Conservation (phyloP, 176 grass and related monocot species). For the Coix lacrymajobi region DNA sequence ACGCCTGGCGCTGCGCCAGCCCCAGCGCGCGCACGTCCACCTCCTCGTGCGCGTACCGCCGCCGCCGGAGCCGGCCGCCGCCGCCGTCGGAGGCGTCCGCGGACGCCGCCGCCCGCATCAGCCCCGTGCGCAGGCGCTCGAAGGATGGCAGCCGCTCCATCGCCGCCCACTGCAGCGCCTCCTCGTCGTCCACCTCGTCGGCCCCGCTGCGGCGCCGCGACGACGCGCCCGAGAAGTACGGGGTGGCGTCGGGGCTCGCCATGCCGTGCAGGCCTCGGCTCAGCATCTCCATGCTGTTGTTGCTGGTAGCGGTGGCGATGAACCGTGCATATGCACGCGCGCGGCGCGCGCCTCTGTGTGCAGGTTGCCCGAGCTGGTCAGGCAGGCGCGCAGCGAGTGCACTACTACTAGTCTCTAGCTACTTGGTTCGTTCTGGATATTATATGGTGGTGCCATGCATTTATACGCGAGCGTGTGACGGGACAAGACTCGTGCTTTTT, state of each 20-base stretch:
- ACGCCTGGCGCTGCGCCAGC: constrained; percentile 45
- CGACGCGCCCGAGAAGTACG: constrained; percentile 36
- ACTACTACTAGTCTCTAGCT: no score
- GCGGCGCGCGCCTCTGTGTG: neutral
- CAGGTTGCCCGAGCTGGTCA: neutral
- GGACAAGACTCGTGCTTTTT: neutral
- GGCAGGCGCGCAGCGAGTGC: neutral
- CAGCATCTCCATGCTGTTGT: constrained; percentile 26
- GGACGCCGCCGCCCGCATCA: constrained; percentile 19
- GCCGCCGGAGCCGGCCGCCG: neutral
- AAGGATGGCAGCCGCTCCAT: constrained; percentile 77
- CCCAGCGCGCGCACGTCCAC: constrained; percentile 60
- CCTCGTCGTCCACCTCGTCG: constrained; percentile 72
- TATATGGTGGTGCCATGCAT: no score
- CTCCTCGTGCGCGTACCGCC: constrained; percentile 19
- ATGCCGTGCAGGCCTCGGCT: constrained; percentile 39
- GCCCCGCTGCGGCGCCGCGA: constrained; percentile 35
- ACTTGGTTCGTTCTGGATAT: neutral
- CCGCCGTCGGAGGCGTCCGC: neutral
- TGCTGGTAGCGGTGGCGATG: neutral
- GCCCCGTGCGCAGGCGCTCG: constrained; percentile 50
- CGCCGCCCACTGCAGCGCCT: constrained; percentile 80
- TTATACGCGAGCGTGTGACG: neutral
- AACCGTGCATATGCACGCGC: neutral
- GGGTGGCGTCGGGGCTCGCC: constrained; percentile 37